Base-by-base conservation (phyloP, 768 basidiomycete species). In the Lentinula guzmanii region DNA sequence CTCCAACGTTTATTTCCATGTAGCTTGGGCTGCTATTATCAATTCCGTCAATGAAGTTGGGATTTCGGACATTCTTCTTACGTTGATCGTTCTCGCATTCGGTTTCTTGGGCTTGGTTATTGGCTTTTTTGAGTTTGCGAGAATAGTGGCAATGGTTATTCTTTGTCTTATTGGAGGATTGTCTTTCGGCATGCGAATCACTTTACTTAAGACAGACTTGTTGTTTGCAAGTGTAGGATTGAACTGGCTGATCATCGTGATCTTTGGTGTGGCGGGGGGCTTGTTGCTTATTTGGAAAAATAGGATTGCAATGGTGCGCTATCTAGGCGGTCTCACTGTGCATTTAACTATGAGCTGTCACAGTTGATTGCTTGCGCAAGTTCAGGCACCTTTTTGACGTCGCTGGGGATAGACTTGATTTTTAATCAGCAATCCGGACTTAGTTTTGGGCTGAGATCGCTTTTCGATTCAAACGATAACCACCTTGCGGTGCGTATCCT, bases 1-100 rank as follows among this genome's bases (percentile, higher is more conserved):
- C n/a, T 59, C 34, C 16, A 50, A 60, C 28, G 4, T 51, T 48
- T 21, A 18, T 59, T 24, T 41, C 34, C 8, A 39, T 13, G 37
- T 62, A 86, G 86, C 82, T 4, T 89, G 87, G 87, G 77, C 83
- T 6, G 82, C 86, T 10, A 74, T 89, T 52, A 74, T 84, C 60
- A 89, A 86, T 69, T 78, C 83, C 1, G 70, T 83, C 3, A 72
- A 76, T 61, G 71, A 79, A 3, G 66, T 73, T 6, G 82, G 84
- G 21, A 65, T 87, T 10, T 70, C 82, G 0, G 87, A 89, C 67
- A 60, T 81, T 18, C 67, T 81, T 5, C 70, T 89, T 45, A 80
- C 80, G 1, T 61, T 77, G 42, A 75, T 85, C 56, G 74, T 81
- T 7, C 61, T 89, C 28, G 76, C 70, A 0, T 74, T 84, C 55